phyloP scores from a whole-genome alignment of 306 rosid genomes.

The Trifolium pratense region DNA sequence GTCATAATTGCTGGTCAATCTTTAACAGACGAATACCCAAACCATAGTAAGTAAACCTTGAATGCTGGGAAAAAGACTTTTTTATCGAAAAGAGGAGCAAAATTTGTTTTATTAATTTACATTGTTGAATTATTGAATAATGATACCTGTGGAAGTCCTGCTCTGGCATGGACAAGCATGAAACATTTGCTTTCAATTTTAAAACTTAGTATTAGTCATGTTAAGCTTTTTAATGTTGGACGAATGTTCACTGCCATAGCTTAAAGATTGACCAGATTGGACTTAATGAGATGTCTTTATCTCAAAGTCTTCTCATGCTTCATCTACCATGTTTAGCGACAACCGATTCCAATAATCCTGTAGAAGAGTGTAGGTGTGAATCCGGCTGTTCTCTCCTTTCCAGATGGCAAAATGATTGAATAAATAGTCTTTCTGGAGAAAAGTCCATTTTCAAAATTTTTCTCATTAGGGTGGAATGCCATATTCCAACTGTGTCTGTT shows the following conservation, averaged over 20 bases:
- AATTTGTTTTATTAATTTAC: constrained; percentile 24
- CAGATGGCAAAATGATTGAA: background rate
- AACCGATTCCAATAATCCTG: background rate
- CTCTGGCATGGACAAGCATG: background rate
- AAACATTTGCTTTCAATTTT: background rate
- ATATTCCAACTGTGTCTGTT: constrained; percentile 24
- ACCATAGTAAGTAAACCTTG: constrained; percentile 10
- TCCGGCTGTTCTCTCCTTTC: constrained; percentile 23
- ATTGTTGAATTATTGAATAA: constrained; percentile 9
- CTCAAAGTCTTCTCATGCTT: constrained; percentile 15
- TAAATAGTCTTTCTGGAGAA: constrained; percentile 12
- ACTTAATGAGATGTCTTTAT: background rate
- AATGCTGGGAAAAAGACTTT: constrained; percentile 5
- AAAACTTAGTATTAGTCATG: background rate
- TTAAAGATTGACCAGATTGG: constrained; percentile 8
- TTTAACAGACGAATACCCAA: background rate
- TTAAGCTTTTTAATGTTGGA: background rate
- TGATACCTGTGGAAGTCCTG: background rate
- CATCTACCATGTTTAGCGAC: background rate
- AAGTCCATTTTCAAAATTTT: background rate
- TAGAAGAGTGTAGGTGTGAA: constrained; percentile 7
- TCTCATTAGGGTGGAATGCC: constrained; percentile 29
- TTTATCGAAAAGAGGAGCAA: constrained; percentile 20
- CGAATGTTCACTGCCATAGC: background rate
- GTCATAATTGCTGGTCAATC: background rate